Conservation (phyloP, 2,329 filamentous ascomycete genomes). For the Beauveria rudraprayagi region DNA sequence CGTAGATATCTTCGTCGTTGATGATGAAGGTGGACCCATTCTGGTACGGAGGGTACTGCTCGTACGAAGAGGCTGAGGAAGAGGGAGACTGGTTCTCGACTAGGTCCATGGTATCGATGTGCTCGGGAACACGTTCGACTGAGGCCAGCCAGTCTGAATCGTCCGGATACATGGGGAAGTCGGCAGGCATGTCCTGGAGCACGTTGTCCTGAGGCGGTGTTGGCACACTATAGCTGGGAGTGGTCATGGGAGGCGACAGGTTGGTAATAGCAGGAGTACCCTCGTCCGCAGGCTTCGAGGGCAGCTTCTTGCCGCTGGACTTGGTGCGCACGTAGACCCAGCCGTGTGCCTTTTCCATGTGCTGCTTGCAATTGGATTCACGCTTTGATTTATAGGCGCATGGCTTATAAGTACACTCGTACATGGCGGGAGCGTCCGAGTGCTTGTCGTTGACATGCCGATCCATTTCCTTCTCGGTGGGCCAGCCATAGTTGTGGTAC, state of each 20-base stretch:
- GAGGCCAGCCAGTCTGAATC: conserved; percentile 37
- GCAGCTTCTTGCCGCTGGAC: conserved; percentile 67
- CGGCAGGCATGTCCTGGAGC: conserved; percentile 22
- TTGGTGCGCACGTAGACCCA: conserved; percentile 91
- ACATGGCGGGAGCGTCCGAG: conserved; percentile 69
- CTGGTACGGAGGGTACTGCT: conserved; percentile 54
- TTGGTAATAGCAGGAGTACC: conserved; percentile 53
- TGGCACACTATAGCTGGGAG: conserved; percentile 38
- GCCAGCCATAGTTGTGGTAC: conserved; percentile 84
- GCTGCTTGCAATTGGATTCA: conserved; percentile 94
- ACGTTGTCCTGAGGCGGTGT: conserved; percentile 49
- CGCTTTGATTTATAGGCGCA: conserved; percentile 94
- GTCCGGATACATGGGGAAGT: conserved; percentile 43
- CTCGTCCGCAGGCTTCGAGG: conserved; percentile 38
- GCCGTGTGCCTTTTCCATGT: conserved; percentile 95
- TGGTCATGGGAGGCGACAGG: conserved; percentile 55
- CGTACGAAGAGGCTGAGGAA: conserved; percentile 27
- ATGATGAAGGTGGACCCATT: conserved; percentile 54
- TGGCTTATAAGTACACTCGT: conserved; percentile 70
- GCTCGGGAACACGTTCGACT: conserved; percentile 24
- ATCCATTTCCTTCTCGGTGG: conserved; percentile 95
- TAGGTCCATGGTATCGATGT: conserved; percentile 34
- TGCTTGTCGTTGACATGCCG: conserved; percentile 97
- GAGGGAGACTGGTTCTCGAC: conserved; percentile 28
- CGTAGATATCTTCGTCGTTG: conserved; percentile 55